These are phyloP conservation scores for Coprinopsis cinerea DNA, from an alignment of 768 basidiomycete genomes.

Conservation along the genomic window DNA sequence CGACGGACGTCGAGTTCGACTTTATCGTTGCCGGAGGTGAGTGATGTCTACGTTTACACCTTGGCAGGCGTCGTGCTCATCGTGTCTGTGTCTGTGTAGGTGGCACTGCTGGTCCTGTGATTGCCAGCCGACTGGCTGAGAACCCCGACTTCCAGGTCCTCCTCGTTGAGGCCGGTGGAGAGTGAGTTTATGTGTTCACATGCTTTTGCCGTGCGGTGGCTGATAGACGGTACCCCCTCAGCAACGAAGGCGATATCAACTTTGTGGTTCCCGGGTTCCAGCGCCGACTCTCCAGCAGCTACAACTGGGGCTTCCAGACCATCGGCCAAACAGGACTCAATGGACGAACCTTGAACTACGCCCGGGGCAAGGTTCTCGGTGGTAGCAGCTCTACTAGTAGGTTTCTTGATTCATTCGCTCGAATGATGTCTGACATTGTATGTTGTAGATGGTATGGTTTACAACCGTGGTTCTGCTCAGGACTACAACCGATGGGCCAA, in stretches of 20 bases:
- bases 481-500: conserved; percentile 50
- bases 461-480: conserved; percentile 25
- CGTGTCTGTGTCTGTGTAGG: conserved; percentile 6
- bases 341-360: conserved; percentile 7
- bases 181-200: conserved; percentile 14
- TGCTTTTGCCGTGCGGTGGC: too few relatives aligned
- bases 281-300: not conserved
- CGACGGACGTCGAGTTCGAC: conserved; percentile 8
- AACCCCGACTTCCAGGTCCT: conserved; percentile 29
- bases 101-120: conserved; percentile 40
- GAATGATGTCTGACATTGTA: too few relatives aligned
- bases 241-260: conserved; percentile 13
- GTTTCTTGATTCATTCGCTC: conserved; percentile 1
- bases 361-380: conserved; percentile 14
- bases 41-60: conserved; percentile 13
- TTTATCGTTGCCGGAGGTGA: conserved; percentile 20
- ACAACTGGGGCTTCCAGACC: conserved; percentile 13
- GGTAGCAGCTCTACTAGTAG: conserved; percentile 17
- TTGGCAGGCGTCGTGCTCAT: too few relatives aligned
- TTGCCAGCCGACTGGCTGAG: conserved; percentile 40
- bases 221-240: too few relatives aligned
- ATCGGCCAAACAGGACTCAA: conserved; percentile 11
- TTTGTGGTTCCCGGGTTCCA: conserved; percentile 15
- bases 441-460: conserved; percentile 21
- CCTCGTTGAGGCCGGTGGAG: conserved; percentile 32